phyloP scores from a whole-genome alignment of 257 asterid genomes.

The Solanum arcanum region DNA sequence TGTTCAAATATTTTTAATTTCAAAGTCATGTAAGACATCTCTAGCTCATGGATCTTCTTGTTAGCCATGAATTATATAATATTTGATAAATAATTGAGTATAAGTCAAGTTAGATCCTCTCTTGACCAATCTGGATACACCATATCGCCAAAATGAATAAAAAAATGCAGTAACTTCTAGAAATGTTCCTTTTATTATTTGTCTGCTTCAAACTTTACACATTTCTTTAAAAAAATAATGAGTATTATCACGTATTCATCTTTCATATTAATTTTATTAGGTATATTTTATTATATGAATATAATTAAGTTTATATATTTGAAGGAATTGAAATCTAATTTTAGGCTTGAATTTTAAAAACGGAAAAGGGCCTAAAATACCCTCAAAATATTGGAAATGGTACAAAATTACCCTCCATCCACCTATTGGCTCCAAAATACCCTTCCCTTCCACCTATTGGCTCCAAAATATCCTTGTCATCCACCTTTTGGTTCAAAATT shows the following conservation, averaged over 20 bases:
- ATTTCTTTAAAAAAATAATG: not conserved
- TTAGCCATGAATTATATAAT: not conserved
- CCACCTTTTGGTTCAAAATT: too few relatives aligned
- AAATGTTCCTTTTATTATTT: not conserved
- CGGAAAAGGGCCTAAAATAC: too few relatives aligned
- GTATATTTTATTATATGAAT: too few relatives aligned
- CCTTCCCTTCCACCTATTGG: too few relatives aligned
- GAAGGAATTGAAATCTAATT: accelerated
- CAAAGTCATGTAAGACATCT: not conserved
- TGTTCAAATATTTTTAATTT: not conserved
- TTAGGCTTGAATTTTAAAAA: too few relatives aligned
- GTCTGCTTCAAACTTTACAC: not conserved
- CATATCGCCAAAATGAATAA: not conserved
- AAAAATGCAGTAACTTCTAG: not conserved
- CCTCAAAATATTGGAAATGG: too few relatives aligned
- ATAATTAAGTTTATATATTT: too few relatives aligned
- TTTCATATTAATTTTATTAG: too few relatives aligned
- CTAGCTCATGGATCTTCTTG: not conserved
- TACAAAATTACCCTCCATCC: too few relatives aligned
- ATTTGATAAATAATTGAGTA: not conserved
- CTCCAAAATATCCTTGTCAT: too few relatives aligned
- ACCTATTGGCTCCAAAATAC: too few relatives aligned
- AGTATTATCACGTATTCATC: too few relatives aligned
- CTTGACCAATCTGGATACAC: not conserved
- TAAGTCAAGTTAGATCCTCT: not conserved